Conservation (phyloP, 495 filamentous ascomycete species). For the Pyronema domesticum region DNA sequence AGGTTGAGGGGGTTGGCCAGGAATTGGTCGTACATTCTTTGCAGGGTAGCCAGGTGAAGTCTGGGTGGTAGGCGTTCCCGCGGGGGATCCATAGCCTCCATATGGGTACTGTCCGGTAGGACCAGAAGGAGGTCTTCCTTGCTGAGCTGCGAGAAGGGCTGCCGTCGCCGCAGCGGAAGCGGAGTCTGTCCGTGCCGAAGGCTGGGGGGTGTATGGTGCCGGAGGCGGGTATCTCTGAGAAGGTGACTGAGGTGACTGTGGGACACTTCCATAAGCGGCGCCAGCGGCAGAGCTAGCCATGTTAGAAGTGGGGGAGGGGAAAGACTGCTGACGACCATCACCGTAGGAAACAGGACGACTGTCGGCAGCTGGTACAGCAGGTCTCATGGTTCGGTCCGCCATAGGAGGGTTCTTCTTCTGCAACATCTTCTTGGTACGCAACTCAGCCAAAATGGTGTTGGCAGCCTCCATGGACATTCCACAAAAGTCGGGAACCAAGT, state of each 20-base stretch:
- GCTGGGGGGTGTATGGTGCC: constrained; percentile 12
- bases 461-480: constrained; percentile 98
- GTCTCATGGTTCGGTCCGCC: neutral
- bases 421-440: neutral
- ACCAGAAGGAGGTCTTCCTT: neutral
- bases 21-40: constrained; percentile 1
- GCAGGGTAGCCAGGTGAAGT: constrained; percentile 25
- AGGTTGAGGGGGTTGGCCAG: neutral
- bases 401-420: neutral
- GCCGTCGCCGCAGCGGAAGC: constrained; percentile 17
- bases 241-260: constrained; percentile 17
- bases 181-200: constrained; percentile 16
- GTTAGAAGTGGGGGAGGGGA: neutral
- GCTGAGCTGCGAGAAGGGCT: constrained; percentile 5
- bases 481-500: constrained; percentile 96
- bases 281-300: constrained; percentile 9
- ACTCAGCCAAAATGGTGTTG: constrained; percentile 30
- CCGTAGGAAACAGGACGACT: neutral
- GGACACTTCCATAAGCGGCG: constrained; percentile 9
- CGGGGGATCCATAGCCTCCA: constrained; percentile 11
- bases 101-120: neutral
- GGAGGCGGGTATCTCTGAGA: constrained; percentile 11
- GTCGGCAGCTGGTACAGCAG: neutral
- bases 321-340: neutral
- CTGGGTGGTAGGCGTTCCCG: constrained; percentile 25